Base-by-base conservation (phyloP, 768 basidiomycete species). In the Pulveroboletus sp. region DNA sequence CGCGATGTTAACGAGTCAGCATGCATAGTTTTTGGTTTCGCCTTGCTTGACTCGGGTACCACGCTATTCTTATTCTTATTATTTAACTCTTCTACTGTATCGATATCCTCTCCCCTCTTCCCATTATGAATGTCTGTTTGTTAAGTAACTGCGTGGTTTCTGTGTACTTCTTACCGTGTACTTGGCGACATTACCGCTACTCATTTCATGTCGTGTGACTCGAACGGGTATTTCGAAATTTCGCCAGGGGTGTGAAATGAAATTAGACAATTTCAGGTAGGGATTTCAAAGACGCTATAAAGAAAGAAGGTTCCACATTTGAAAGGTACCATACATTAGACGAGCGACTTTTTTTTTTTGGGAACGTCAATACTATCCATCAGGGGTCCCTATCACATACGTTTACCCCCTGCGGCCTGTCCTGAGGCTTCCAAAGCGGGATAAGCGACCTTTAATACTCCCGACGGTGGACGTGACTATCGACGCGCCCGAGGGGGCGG, bases 371-470 rank as follows among this genome's bases (percentile, higher is more conserved):
- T 26, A 17, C 18, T 13, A 47, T 9, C 10, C 31, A 27, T 15
- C 8, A 40, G 2, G 14, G 21, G 21, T 21, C 21, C 21, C 21
- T 21, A 21, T 4, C 21, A 21, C 21, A 10, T 18, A 31, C 27
- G 10, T 61, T 61, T 18, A 64, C 36, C 67, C 60, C 46, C 59
- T 64, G 26, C 78, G 75, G 43, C 84, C 55, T 30, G 65, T 75
- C 27, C 82, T 82, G 64, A 89, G 70, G 61, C 85, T 89, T 18
- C 87, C 86, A 51, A 91, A 83, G 40, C 84, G 79, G 35, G 86
- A 86, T 58, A 89, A 80, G 11, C 88, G 81, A 1, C 82, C 86
- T 62, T 80, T 84, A 42, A 89, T 82, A 43, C 77, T 77, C 11
- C 84, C 82, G 53, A 84, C 75, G 37, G 81, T 81, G 3, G 86